Percentiles rank a stretch among this genome's conserved stretches.
These are phyloP conservation scores for Magnusiomyces fungicola DNA, from an alignment of 1,139 yeast species.

Conservation along the genomic window DNA sequence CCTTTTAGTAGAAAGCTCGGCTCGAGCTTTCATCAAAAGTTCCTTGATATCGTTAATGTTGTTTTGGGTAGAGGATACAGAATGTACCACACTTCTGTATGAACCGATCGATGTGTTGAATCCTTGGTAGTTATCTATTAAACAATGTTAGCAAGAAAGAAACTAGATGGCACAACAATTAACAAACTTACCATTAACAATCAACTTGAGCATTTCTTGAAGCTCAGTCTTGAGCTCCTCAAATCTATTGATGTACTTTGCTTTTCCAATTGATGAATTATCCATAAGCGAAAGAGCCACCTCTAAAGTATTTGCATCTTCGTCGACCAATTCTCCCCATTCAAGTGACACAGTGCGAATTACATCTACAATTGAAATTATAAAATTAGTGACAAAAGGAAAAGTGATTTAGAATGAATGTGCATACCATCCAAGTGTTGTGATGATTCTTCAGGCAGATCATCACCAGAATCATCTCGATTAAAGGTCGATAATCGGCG, in stretches of 20 bases:
- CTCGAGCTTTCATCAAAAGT: slow-evolving; percentile 43
- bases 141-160: slow-evolving; percentile 10
- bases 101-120: slow-evolving; percentile 80
- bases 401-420: neutral
- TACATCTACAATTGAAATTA: neutral
- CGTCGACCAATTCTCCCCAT: slow-evolving; percentile 35
- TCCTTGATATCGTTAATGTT: slow-evolving; percentile 46
- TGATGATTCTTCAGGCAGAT: slow-evolving; percentile 2
- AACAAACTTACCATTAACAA: too few species aligned
- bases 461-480: slow-evolving; percentile 1
- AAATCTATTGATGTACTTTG: slow-evolving; percentile 55
- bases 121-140: slow-evolving; percentile 70
- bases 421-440: neutral
- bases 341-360: slow-evolving; percentile 16
- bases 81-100: slow-evolving; percentile 52
- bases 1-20: slow-evolving; percentile 47
- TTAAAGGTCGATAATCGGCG: slow-evolving; percentile 11
- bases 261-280: slow-evolving; percentile 81
- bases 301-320: slow-evolving; percentile 69
- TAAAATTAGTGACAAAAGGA: neutral
- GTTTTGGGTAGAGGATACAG: slow-evolving; percentile 51
- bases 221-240: slow-evolving; percentile 54
- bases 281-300: slow-evolving; percentile 75
- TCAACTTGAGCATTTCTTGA: slow-evolving; percentile 47
- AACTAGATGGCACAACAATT: slow-evolving; percentile 11